Evolutionary conservation across 306 rosid genomes (phyloP), one percentile per base, ranked within the genome.

Genomic region (Trifolium fragiferum): DNA sequence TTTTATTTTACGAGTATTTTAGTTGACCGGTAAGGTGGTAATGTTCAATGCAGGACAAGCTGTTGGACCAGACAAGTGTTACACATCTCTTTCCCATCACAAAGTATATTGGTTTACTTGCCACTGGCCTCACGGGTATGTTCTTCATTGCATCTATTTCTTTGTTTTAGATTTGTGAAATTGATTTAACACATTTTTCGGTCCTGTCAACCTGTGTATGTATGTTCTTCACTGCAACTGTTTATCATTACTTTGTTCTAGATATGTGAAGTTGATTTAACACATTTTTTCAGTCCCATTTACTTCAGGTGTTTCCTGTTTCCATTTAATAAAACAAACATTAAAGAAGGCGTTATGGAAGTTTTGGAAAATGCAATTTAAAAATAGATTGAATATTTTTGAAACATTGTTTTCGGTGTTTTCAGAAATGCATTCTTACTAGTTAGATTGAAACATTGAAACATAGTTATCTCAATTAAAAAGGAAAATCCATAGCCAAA

Each of bases 21-120:
- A 72, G 61, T 11, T 4, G 47, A 63, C 4, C 61, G 49, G 53
- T 53, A 57, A 68, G 7, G 18, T 78, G 63, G 1, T 69, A 53
- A 57, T 74, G 77, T 76, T 33, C 44, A 5, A 25, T 78, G 87
- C 85, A 93, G 98, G 98, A 93, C 81, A 93, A 93, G 75, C 97
- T 93, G 51, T 88, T 93, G 91, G 97, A 93, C 69, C 93, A 91
- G 77, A 87, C 96, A 63, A 93, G 98, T 75, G 97, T 93, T 41
- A 74, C 97, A 4, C 98, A 93, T 80, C 97, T 91, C 49, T 93
- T 93, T 76, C 87, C 94, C 51, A 89, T 93, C 60, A 93, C 98
- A 0, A 87, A 93, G 89, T 89, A 84, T 70, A 88, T 93, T 58
- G 98, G 97, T 49, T 82, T 93, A 76, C 86, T 93, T 61, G 97